phyloP scores from a whole-genome alignment of 352 stramenopile genomes.

The Elongisporangium anandrum region DNA sequence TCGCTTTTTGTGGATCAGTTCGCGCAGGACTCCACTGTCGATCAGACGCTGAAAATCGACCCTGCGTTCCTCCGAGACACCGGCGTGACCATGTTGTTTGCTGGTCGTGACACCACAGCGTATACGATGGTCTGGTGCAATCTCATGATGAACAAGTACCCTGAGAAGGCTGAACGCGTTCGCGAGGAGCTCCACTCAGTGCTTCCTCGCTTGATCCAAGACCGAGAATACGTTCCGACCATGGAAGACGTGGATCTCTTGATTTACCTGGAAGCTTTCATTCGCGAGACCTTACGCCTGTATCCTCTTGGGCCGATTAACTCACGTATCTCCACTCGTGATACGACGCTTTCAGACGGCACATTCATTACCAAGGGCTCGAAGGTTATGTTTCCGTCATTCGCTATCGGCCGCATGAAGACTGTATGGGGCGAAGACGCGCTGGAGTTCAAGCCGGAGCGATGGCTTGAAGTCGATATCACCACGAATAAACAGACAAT shows the following conservation, averaged over 20 bases:
- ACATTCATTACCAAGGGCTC: slow-evolving; percentile 33
- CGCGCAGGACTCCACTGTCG: slow-evolving; percentile 9
- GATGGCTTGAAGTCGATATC: slow-evolving; percentile 50
- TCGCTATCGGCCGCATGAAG: slow-evolving; percentile 38
- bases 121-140: slow-evolving; percentile 72
- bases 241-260: slow-evolving; percentile 31
- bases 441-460: slow-evolving; percentile 35
- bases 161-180: slow-evolving; percentile 18
- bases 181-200: slow-evolving; percentile 39
- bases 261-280: slow-evolving; percentile 37
- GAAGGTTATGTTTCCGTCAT: slow-evolving; percentile 34
- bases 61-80: slow-evolving; percentile 53
- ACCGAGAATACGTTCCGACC: slow-evolving; percentile 8
- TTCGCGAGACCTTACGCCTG: slow-evolving; percentile 44
- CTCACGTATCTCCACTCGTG: slow-evolving; percentile 22
- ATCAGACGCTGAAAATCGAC: slow-evolving; percentile 3
- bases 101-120: slow-evolving; percentile 70
- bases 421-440: slow-evolving; percentile 29
- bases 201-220: slow-evolving; percentile 24
- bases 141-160: slow-evolving; percentile 68
- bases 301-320: slow-evolving; percentile 25
- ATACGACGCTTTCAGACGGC: slow-evolving; percentile 49
- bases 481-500: slow-evolving; percentile 16
- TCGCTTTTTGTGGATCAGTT: slow-evolving; percentile 30
- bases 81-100: slow-evolving; percentile 75